Conservation (phyloP, 805 yeast genomes). For the Yamadazyma sp. region DNA sequence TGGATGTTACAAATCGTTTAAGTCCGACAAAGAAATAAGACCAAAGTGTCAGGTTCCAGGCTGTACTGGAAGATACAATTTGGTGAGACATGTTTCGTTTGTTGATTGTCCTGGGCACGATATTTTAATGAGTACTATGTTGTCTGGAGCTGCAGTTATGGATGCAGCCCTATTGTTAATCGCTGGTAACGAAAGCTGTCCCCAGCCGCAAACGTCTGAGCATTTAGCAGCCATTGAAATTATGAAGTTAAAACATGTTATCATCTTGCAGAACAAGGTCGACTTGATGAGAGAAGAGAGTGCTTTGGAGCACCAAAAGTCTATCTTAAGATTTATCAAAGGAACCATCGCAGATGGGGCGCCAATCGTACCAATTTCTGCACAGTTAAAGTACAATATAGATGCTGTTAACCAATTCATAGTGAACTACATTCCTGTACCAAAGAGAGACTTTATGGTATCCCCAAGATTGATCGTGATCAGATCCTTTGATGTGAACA, state of each 20-base stretch:
- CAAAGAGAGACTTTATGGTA: slow-evolving; percentile 90
- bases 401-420: slow-evolving; percentile 98
- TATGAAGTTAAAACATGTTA: slow-evolving; percentile 96
- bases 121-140: slow-evolving; percentile 99
- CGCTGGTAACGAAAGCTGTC: slow-evolving; percentile 99
- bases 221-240: slow-evolving; percentile 99
- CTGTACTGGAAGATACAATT: slow-evolving; percentile 82
- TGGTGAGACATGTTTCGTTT: slow-evolving; percentile 95
- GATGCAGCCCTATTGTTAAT: slow-evolving; percentile 95
- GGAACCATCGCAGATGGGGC: slow-evolving; percentile 99
- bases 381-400: slow-evolving; percentile 96
- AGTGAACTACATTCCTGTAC: slow-evolving; percentile 93
- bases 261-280: slow-evolving; percentile 95
- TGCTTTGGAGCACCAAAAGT: slow-evolving; percentile 93
- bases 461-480: slow-evolving; percentile 95
- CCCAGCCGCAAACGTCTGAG: slow-evolving; percentile 99
- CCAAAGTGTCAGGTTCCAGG: slow-evolving; percentile 91
- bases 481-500: slow-evolving; percentile 97
- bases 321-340: slow-evolving; percentile 86
- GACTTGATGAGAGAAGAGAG: slow-evolving; percentile 97
- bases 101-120: slow-evolving; percentile 99
- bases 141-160: slow-evolving; percentile 99
- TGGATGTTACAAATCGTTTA: slow-evolving; percentile 90
- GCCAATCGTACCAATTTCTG: slow-evolving; percentile 97
- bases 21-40: slow-evolving; percentile 89